Conservation (phyloP, 2,329 filamentous ascomycete species). For the Aureobasidium sp. region DNA sequence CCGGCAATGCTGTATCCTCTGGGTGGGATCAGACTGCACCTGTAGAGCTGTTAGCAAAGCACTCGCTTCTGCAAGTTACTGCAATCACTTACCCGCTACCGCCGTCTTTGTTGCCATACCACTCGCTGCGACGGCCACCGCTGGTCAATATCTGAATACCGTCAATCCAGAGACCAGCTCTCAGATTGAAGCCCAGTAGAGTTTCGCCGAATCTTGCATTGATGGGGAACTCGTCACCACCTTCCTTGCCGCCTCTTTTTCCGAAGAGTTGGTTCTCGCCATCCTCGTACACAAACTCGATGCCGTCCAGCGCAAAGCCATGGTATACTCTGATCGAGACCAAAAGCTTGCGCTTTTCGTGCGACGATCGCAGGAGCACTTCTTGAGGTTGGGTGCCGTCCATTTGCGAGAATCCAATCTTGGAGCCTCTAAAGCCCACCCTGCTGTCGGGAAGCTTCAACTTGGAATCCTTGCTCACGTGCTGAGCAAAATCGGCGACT, state of each 20-base stretch:
- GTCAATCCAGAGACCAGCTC: conserved; percentile 76
- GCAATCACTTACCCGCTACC: conserved; percentile 65
- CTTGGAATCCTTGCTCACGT: conserved; percentile 61
- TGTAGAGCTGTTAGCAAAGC: conserved; percentile 30
- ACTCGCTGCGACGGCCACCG: conserved; percentile 71
- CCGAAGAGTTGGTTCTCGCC: conserved; percentile 78
- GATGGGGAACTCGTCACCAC: conserved; percentile 67
- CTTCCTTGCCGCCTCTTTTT: conserved; percentile 61
- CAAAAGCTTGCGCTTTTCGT: conserved; percentile 63
- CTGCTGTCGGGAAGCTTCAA: conserved; percentile 70
- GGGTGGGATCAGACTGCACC: conserved; percentile 81
- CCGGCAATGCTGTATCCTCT: conserved; percentile 83
- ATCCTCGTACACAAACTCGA: conserved; percentile 93
- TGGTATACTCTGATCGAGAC: conserved; percentile 69
- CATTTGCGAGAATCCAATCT: conserved; percentile 64
- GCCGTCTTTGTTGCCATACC: conserved; percentile 74
- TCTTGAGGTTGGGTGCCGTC: conserved; percentile 63
- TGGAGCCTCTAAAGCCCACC: conserved; percentile 66
- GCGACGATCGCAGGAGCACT: conserved; percentile 62
- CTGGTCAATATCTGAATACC: conserved; percentile 86
- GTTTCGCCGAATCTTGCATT: conserved; percentile 81
- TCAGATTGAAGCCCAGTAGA: conserved; percentile 75
- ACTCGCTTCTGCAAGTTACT: too few relatives aligned
- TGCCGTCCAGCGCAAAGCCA: conserved; percentile 67
- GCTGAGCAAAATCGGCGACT: conserved; percentile 64